phyloP scores from a whole-genome alignment of 129 eudicot genomes.

The Flaveria bidentis region DNA sequence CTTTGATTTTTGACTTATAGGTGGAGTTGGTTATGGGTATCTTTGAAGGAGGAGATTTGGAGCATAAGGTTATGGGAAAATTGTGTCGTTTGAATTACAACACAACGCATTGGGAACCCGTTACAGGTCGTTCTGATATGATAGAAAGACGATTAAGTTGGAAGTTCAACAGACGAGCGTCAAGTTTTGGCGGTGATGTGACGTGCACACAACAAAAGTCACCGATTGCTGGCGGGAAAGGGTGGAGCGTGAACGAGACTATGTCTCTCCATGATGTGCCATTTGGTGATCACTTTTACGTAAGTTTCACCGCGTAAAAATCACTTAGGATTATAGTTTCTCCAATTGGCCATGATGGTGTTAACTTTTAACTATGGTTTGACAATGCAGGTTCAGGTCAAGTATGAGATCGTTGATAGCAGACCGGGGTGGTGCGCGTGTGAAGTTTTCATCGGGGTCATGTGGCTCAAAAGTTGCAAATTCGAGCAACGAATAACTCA shows the following conservation, averaged over 20 bases:
- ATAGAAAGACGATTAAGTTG: conserved; percentile 63
- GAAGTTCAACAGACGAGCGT: conserved; percentile 60
- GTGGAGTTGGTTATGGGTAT: conserved; percentile 60
- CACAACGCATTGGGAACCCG: conserved; percentile 65
- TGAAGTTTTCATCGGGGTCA: conserved; percentile 59
- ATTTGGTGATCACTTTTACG: conserved; percentile 68
- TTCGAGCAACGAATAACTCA: conserved; percentile 58
- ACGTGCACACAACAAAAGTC: conserved; percentile 67
- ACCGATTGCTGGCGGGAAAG: conserved; percentile 33
- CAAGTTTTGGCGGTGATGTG: conserved; percentile 92
- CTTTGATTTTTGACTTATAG: conserved; percentile 35
- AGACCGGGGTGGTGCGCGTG: conserved; percentile 51
- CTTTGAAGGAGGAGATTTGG: conserved; percentile 81
- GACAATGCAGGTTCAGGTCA: conserved; percentile 41
- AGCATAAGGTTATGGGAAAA: conserved; percentile 68
- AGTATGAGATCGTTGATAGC: conserved; percentile 49
- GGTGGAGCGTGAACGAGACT: conserved; percentile 68
- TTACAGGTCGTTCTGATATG: conserved; percentile 24
- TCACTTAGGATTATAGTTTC: neutral
- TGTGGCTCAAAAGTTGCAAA: conserved; percentile 72
- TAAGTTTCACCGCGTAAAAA: conserved; percentile 30
- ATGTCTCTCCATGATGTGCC: conserved; percentile 78
- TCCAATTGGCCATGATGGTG: neutral
- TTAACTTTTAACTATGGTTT: neutral
- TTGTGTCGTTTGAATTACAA: conserved; percentile 68